Percentiles rank a stretch among this genome's conserved stretches.
phyloP scores from a whole-genome alignment of 345 rosid species.

The Salix viminalis region DNA sequence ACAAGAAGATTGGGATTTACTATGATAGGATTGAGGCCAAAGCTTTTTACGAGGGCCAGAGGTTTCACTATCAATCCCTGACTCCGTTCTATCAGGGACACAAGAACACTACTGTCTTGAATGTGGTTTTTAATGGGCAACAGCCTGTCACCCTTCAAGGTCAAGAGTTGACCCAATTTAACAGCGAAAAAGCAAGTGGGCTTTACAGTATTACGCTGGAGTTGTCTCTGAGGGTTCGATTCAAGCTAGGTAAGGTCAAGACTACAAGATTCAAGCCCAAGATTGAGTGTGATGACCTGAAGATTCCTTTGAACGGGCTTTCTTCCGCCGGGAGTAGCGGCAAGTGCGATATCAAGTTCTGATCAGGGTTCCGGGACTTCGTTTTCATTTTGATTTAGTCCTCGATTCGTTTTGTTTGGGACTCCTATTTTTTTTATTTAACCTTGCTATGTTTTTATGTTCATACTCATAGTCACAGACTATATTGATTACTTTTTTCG shows the following conservation, averaged over 20 bases:
- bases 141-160: conserved; percentile 26
- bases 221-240: conserved; percentile 50
- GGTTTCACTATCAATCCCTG: conserved; percentile 30
- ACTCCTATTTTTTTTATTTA: neutral
- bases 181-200: conserved; percentile 37
- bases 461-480: neutral
- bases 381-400: conserved; percentile 1
- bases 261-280: conserved; percentile 43
- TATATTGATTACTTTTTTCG: neutral
- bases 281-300: conserved; percentile 57
- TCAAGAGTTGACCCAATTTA: conserved; percentile 20
- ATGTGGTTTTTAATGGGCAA: conserved; percentile 40
- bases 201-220: conserved; percentile 49
- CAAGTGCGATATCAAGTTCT: conserved; percentile 31
- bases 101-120: conserved; percentile 57
- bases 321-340: conserved; percentile 21
- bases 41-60: conserved; percentile 28
- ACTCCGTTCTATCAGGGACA: conserved; percentile 72
- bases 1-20: conserved; percentile 40
- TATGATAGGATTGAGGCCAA: conserved; percentile 35
- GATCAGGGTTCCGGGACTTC: neutral
- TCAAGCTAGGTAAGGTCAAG: conserved; percentile 58
- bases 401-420: neutral
- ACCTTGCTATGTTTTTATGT: neutral
- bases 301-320: conserved; percentile 44